Evolutionary conservation across 148 eudicot species (phyloP), one percentile per base, ranked within the genome.

Genomic region (Drosera capensis): DNA sequence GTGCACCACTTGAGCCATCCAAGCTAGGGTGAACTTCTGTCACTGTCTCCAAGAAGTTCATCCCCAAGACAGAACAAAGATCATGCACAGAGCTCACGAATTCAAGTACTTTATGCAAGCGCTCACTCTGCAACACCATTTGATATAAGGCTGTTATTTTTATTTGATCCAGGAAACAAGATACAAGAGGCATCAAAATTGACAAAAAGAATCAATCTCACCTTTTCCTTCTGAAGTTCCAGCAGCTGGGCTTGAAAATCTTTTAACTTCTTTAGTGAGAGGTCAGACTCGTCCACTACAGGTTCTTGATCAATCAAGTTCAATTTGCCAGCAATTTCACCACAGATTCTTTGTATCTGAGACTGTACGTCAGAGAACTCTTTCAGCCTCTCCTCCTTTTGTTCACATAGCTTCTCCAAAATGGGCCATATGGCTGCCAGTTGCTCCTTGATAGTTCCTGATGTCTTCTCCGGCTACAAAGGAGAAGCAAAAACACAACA

Each of bases 191-290:
- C n/a, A 48, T 14, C n/a, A 21, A 31, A 7, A 37, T 23, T 1
- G 12, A 28, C 3, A 13, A 20, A n/a, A 11, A 44, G n/a, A 7
- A 15, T 4, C 14, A 13, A 23, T 21, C 14, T 30, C 62, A 76
- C 99, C 94, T 92, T 92, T 60, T 92, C 95, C 55, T 72, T 81
- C 48, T 85, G 99, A 62, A 92, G 94, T 48, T 92, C 95, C 68
- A 80, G 88, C 51, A 92, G 99, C 49, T 76, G 94, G 56, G 78
- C 67, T 34, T 80, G 78, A 66, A 69, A 92, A 48, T 81, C 99
- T 43, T 81, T 86, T 50, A 92, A 68, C 71, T 78, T 92, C 68
- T 79, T 78, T 64, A 78, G 51, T 16, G 99, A 71, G 34, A 92
- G 72, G 57, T 92, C 86, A 13, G 88, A 63, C 65, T 85, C 94